These are phyloP conservation scores for Umbilicaria muhlenbergii DNA, from an alignment of 495 filamentous ascomycete species.

Conservation along the genomic window DNA sequence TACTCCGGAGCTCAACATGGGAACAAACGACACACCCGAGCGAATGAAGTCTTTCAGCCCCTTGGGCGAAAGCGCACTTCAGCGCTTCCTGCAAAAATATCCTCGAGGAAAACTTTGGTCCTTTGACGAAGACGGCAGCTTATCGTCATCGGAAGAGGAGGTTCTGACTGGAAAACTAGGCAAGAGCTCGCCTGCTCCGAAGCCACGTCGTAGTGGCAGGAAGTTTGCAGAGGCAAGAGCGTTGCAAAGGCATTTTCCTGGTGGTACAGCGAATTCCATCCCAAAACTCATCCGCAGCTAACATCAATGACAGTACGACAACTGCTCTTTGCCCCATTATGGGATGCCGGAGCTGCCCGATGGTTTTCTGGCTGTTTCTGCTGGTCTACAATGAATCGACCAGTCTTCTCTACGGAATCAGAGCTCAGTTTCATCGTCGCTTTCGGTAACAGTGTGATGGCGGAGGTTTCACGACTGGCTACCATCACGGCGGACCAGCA, in stretches of 20 bases:
- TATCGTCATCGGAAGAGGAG: constrained; percentile 14
- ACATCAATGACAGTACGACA: constrained; percentile 3
- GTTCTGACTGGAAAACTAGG: not conserved
- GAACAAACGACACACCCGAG: constrained; percentile 1
- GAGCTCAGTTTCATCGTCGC: constrained; percentile 39
- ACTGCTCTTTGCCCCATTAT: constrained; percentile 33
- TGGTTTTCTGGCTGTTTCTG: constrained; percentile 57
- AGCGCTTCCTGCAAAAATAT: constrained; percentile 38
- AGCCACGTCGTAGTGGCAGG: constrained; percentile 16
- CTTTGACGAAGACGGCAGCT: constrained; percentile 31
- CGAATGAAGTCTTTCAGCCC: constrained; percentile 14
- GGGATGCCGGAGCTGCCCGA: constrained; percentile 50
- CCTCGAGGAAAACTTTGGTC: constrained; percentile 43
- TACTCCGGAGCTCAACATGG: constrained; percentile 10
- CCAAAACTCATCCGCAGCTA: not conserved
- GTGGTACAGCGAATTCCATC: not conserved
- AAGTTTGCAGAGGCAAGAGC: constrained; percentile 25
- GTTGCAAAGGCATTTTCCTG: constrained; percentile 31
- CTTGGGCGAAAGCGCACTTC: constrained; percentile 27
- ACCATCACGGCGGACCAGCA: constrained; percentile 23
- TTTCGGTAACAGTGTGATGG: constrained; percentile 52
- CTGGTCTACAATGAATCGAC: constrained; percentile 30
- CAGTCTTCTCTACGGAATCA: constrained; percentile 24
- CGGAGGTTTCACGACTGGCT: constrained; percentile 42
- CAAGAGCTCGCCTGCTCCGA: constrained; percentile 8